Conservation (phyloP, 306 rosid species). For the Vigna mungo region DNA sequence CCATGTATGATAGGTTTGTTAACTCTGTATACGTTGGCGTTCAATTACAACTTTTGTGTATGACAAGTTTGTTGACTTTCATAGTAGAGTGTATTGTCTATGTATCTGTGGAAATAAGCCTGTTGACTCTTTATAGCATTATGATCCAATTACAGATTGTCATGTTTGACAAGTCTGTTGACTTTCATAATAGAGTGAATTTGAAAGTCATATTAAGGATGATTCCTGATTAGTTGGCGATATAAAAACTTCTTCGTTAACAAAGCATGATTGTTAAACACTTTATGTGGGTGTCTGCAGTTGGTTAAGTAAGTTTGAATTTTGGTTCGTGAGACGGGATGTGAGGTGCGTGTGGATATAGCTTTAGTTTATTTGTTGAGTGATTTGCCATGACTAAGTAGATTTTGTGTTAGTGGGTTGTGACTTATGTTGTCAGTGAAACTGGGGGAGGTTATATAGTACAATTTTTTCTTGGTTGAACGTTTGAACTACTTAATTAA, state of each 20-base stretch:
- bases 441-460: constrained; percentile 6
- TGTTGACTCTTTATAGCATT: too few species aligned
- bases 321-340: constrained; percentile 15
- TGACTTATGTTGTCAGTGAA: constrained; percentile 13
- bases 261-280: not conserved
- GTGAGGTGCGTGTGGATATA: not conserved
- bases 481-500: constrained; percentile 11
- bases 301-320: not conserved
- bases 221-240: not conserved
- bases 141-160: not conserved
- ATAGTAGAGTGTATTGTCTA: too few species aligned
- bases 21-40: not conserved
- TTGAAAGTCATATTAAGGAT: not conserved
- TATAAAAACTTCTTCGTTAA: not conserved
- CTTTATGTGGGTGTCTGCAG: not conserved
- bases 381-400: constrained; percentile 11
- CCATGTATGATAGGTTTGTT: not conserved
- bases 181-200: too few species aligned
- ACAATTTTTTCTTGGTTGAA: constrained; percentile 10
- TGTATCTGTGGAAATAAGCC: too few species aligned
- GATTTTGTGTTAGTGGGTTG: constrained; percentile 4
- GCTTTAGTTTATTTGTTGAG: constrained; percentile 8
- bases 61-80: not conserved
- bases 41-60: not conserved
- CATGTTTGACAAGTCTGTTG: not conserved